Conservation (phyloP, 2,329 filamentous ascomycete species). For the Clonostachys chloroleuca region DNA sequence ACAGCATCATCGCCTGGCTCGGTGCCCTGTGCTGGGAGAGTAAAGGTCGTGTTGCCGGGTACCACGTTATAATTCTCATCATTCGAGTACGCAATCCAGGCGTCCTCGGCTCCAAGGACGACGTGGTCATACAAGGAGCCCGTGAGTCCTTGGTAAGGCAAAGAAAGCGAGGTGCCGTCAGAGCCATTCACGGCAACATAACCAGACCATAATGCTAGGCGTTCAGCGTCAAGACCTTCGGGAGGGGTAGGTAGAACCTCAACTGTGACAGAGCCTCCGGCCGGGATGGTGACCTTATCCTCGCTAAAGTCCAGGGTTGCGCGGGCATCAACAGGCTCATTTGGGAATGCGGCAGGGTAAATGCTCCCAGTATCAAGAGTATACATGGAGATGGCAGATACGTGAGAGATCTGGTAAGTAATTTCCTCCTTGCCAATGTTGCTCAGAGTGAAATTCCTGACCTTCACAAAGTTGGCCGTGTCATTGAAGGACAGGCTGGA, state of each 20-base stretch:
- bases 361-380: constrained; percentile 28
- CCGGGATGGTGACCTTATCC: constrained; percentile 34
- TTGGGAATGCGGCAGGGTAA: constrained; percentile 37
- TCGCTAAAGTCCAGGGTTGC: constrained; percentile 37
- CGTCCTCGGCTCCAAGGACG: constrained; percentile 17
- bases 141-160: constrained; percentile 33
- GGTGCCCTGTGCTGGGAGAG: constrained; percentile 31
- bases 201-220: constrained; percentile 35
- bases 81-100: constrained; percentile 25
- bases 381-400: constrained; percentile 48
- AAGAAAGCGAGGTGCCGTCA: constrained; percentile 23
- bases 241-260: constrained; percentile 32
- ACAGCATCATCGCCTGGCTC: neutral
- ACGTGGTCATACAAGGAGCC: constrained; percentile 21
- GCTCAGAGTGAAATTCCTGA: constrained; percentile 47
- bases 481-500: constrained; percentile 63
- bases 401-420: constrained; percentile 46
- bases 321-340: constrained; percentile 30
- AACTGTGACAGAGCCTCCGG: constrained; percentile 36
- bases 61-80: constrained; percentile 19
- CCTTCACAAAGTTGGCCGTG: constrained; percentile 47
- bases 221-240: constrained; percentile 14
- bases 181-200: constrained; percentile 32
- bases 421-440: constrained; percentile 45
- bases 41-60: constrained; percentile 28